Evolutionary conservation across 257 asterid species (phyloP), one percentile per base, ranked within the genome.

Genomic region (Solanum phureja): DNA sequence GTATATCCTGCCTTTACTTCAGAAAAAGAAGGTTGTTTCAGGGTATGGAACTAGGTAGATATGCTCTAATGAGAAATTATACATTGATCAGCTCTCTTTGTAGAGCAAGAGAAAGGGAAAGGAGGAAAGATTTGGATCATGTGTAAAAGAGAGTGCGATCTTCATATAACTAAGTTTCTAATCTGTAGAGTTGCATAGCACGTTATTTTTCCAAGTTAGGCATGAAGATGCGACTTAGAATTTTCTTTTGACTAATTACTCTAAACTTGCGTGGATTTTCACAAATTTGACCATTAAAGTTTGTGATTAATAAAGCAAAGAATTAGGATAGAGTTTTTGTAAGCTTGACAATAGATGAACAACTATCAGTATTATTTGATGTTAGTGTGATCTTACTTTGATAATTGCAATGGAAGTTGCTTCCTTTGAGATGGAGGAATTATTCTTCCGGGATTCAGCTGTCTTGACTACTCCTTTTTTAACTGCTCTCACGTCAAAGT

Each of bases 401-500:
- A 81, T 44, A 46, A 16, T 81, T 49, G 42, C 29, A 16, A 81
- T 29, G 10, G 4, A 42, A 46, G n/a, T 46, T 81, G 29, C 68
- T 81, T 31, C 9, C 27, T 49, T 46, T 27, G 7, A 4, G 85
- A 81, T 46, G 0, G 23, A 14, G 19, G 42, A 46, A 81, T 8
- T 35, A 19, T 16, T 46, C 40, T 29, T 79, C 66, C 6, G 29
- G n/a, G 19, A 79, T 16, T 44, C 66, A 44, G 24, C 24, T 74
- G 74, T 23, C 84, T 52, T 24, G 85, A 31, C 34, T 34, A 12
- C 62, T 52, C 40, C 27, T 14, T 69, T 88, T n/a, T 58, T 56
- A 38, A 85, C 71, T 79, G 58, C 16, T 86, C 88, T 87, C 37
- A 88, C 27, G 83, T 13, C 88, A 76, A 88, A 37, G 86, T 73